These are phyloP conservation scores for Acer campestre DNA, from an alignment of 345 rosid species.

Conservation along the genomic window DNA sequence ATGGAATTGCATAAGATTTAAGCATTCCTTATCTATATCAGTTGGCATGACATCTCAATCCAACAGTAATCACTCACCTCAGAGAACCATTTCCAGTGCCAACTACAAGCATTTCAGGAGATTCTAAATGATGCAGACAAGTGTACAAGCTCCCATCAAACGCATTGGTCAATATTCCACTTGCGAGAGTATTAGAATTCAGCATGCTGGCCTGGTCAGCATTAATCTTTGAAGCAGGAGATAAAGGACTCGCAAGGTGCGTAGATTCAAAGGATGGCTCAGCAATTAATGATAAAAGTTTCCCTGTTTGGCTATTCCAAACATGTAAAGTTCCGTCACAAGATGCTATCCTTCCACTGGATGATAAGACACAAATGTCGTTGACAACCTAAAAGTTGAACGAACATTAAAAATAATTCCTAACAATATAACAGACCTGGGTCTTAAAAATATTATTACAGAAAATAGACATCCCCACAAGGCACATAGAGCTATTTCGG, in stretches of 20 bases:
- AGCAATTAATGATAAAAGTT: constrained; percentile 64
- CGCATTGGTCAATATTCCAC: constrained; percentile 64
- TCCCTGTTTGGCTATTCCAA: constrained; percentile 85
- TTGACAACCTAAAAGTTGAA: constrained; percentile 71
- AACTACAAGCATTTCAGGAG: constrained; percentile 60
- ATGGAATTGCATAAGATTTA: constrained; percentile 12
- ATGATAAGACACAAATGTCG: constrained; percentile 68
- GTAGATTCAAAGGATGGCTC: constrained; percentile 63
- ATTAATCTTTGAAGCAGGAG: constrained; percentile 47
- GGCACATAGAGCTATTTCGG: neutral
- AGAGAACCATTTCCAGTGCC: constrained; percentile 92
- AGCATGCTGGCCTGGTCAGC: constrained; percentile 52
- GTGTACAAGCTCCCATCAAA: constrained; percentile 88
- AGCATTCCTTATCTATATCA: constrained; percentile 9
- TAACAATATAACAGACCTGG: neutral
- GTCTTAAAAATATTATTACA: neutral
- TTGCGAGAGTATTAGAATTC: constrained; percentile 61
- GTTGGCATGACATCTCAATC: constrained; percentile 9
- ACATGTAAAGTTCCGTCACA: constrained; percentile 96
- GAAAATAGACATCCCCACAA: neutral
- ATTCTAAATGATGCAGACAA: constrained; percentile 74
- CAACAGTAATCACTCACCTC: constrained; percentile 48
- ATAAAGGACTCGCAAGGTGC: constrained; percentile 45
- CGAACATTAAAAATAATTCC: constrained; percentile 23
- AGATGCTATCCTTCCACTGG: constrained; percentile 85